A percentile compares a stretch with the other conserved stretches of the same genome.
Conservation (phyloP, 768 basidiomycete genomes). For the Hirschioporus abietinus region DNA sequence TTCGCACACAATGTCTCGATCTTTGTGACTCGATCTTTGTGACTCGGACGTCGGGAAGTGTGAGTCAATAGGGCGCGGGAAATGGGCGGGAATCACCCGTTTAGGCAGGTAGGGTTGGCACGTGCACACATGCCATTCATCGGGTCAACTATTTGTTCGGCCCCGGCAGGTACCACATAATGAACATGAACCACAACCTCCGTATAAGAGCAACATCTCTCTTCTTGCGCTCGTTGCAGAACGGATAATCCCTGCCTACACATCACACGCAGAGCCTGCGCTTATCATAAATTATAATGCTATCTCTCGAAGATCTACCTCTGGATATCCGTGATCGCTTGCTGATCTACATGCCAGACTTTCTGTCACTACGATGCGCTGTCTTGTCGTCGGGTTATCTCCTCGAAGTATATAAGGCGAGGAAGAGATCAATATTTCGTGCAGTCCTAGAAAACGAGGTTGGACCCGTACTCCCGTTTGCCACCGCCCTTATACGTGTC, state of each 20-base stretch:
- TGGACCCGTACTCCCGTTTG: background rate
- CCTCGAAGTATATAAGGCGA: background rate
- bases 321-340: background rate
- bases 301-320: conserved; percentile 1
- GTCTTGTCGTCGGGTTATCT: background rate
- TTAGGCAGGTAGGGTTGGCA: background rate
- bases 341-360: background rate
- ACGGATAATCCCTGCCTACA: background rate
- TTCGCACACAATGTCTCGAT: background rate
- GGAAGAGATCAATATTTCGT: background rate
- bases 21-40: no score
- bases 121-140: background rate
- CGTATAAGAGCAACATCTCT: background rate
- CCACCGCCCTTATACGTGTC: background rate
- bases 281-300: background rate
- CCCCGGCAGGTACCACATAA: background rate
- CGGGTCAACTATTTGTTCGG: background rate
- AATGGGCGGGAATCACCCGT: background rate
- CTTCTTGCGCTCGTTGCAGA: background rate
- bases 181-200: background rate
- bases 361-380: background rate
- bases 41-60: background rate
- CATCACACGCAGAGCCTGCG: background rate
- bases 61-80: background rate
- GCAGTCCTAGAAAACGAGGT: background rate